phyloP scores from a whole-genome alignment of 345 rosid species.

The Eucalyptus sp. region DNA sequence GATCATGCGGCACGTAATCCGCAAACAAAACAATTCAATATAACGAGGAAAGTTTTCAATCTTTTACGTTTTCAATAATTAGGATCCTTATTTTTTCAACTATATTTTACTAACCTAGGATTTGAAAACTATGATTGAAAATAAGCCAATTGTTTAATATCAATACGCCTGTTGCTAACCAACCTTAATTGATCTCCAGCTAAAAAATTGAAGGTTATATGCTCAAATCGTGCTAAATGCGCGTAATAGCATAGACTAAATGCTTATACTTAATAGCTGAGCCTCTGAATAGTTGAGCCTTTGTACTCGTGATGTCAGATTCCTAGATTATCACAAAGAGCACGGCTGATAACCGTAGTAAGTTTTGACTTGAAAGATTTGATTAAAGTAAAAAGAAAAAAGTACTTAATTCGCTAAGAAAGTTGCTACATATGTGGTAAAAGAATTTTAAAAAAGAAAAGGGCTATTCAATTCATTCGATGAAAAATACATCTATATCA shows the following conservation, averaged over 20 bases:
- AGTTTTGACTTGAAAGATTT: not conserved
- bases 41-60: not conserved
- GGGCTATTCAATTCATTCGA: not conserved
- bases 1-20: not conserved
- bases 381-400: no score
- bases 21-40: not conserved
- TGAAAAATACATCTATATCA: not conserved
- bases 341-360: not conserved
- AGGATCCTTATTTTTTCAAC: not conserved
- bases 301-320: no score
- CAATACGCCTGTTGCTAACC: no score
- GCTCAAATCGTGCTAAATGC: not conserved
- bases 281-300: not conserved
- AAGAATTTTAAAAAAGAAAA: no score
- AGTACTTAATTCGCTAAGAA: no score
- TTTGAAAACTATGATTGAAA: not conserved
- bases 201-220: not conserved
- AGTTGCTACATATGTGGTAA: no score
- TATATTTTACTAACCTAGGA: not conserved
- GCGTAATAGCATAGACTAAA: not conserved
- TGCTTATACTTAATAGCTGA: not conserved
- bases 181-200: not conserved
- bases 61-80: no score
- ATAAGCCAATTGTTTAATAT: not conserved
- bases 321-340: not conserved